Evolutionary conservation across 1,284 basidiomycete species (phyloP), one percentile per base, ranked within the genome.

Genomic region (Apiotrichum domesticum): DNA sequence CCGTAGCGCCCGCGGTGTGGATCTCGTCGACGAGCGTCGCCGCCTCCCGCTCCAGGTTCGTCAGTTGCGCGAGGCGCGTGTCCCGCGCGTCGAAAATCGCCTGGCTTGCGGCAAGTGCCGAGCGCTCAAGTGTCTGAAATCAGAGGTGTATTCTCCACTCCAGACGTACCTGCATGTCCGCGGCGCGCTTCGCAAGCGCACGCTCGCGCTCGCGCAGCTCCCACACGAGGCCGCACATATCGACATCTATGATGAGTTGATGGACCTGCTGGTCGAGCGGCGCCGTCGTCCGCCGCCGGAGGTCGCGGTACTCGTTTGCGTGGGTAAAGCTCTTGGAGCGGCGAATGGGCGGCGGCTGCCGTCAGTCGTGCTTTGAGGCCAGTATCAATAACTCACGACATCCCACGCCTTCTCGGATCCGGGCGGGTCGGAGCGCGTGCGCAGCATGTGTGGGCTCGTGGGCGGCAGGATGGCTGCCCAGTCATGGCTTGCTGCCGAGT

Each of bases 191-290:
- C 0, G 65, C 61, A 5, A 75, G 61, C 37, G 61, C 52, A 4
- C 53, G 54, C 55, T 73, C 72, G 29, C 55, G 46, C 32, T 56
- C 52, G 11, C 69, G 62, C n/a, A 73, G 56, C 37, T 69, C 65
- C 35, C 63, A 62, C 8, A 75, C 66, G 6, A 64, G 52, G 8
- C 58, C 53, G 56, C 70, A 71, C 63, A 75, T 65, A 49, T 68
- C 66, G 4, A 73, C 70, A 46, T 75, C 73, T 15, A 71, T 54
- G 10, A 61, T 7, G 6, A 42, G n/a, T 3, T 42, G 6, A 2
- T 11, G 6, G 41, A 42, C 41, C 6, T 42, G 41, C 41, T 42
- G 11, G 41, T 15, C 61, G 1, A 75, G 64, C 39, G 72, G 66
- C 14, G 63, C 54, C 6, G 54, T 32, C 3, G 44, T 37, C 35